Evolutionary conservation across 2,329 filamentous ascomycete genomes (phyloP).

Genomic region (Gliomastix tumulicola): DNA sequence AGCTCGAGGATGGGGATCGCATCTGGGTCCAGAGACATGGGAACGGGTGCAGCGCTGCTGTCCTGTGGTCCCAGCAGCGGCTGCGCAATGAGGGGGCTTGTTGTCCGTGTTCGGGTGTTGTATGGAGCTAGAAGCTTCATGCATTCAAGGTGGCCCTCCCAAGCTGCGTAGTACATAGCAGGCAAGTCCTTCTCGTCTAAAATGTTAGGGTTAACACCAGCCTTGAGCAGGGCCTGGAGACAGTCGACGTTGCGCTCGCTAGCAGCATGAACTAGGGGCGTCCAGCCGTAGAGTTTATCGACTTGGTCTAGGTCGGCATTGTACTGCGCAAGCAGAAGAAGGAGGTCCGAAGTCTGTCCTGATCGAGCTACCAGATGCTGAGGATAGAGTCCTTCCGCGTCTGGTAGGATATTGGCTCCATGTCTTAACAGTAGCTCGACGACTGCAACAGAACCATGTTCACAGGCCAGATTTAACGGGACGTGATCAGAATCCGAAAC

Average conservation of each 20-base stretch:
- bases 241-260: slow-evolving; percentile 93
- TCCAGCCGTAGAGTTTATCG: slow-evolving; percentile 97
- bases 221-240: slow-evolving; percentile 71
- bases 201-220: slow-evolving; percentile 70
- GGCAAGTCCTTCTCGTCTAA: slow-evolving; percentile 88
- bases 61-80: slow-evolving; percentile 32
- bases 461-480: slow-evolving; percentile 88
- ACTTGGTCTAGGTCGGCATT: slow-evolving; percentile 86
- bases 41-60: slow-evolving; percentile 43
- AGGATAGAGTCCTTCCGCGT: slow-evolving; percentile 94
- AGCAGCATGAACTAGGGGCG: slow-evolving; percentile 89
- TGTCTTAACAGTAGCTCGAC: slow-evolving; percentile 78
- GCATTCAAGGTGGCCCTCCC: slow-evolving; percentile 93
- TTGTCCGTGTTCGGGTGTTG: slow-evolving; percentile 32
- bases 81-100: slow-evolving; percentile 37
- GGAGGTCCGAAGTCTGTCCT: slow-evolving; percentile 70
- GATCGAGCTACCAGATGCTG: slow-evolving; percentile 93
- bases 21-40: slow-evolving; percentile 70
- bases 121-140: slow-evolving; percentile 76
- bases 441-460: slow-evolving; percentile 80
- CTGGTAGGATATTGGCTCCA: slow-evolving; percentile 76
- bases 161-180: slow-evolving; percentile 96
- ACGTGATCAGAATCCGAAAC: slow-evolving; percentile 85
- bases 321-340: slow-evolving; percentile 75
- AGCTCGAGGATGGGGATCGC: slow-evolving; percentile 88